These are phyloP conservation scores for Sarcodon aspratus DNA, from an alignment of 768 basidiomycete genomes.

Conservation along the genomic window DNA sequence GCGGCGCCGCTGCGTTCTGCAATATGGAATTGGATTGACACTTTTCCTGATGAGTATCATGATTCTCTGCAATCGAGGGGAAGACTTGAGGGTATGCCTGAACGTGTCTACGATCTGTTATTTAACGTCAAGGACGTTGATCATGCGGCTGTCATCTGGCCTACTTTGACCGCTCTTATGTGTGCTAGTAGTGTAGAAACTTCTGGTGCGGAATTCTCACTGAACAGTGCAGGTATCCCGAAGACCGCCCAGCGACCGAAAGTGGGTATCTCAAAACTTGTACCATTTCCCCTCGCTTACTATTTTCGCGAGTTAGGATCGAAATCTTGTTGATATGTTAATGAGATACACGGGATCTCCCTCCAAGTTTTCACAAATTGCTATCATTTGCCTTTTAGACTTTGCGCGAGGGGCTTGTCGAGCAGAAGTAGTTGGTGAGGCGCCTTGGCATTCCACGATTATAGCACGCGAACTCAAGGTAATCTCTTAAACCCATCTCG, in stretches of 20 bases:
- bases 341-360: slow-evolving; percentile 41
- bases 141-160: slow-evolving; percentile 58
- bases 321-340: slow-evolving; percentile 52
- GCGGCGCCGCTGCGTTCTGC: slow-evolving; percentile 65
- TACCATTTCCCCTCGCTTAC: not conserved
- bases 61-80: slow-evolving; percentile 54
- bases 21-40: slow-evolving; percentile 86
- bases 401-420: slow-evolving; percentile 61
- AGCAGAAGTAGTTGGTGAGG: slow-evolving; percentile 34
- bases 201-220: slow-evolving; percentile 44
- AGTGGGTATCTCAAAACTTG: not conserved
- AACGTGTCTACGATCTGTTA: slow-evolving; percentile 78
- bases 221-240: slow-evolving; percentile 15
- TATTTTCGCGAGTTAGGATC: slow-evolving; percentile 10
- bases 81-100: slow-evolving; percentile 68
- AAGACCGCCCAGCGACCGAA: slow-evolving; percentile 15
- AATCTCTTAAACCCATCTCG: not conserved
- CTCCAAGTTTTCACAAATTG: slow-evolving; percentile 54
- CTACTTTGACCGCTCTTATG: slow-evolving; percentile 64
- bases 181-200: slow-evolving; percentile 63
- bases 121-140: slow-evolving; percentile 32
- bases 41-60: slow-evolving; percentile 69
- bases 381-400: slow-evolving; percentile 66
- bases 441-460: slow-evolving; percentile 58
- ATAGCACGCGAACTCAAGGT: slow-evolving; percentile 78